Base-by-base conservation (phyloP, 2,329 filamentous ascomycete species). In the Ceratocystis variospora region DNA sequence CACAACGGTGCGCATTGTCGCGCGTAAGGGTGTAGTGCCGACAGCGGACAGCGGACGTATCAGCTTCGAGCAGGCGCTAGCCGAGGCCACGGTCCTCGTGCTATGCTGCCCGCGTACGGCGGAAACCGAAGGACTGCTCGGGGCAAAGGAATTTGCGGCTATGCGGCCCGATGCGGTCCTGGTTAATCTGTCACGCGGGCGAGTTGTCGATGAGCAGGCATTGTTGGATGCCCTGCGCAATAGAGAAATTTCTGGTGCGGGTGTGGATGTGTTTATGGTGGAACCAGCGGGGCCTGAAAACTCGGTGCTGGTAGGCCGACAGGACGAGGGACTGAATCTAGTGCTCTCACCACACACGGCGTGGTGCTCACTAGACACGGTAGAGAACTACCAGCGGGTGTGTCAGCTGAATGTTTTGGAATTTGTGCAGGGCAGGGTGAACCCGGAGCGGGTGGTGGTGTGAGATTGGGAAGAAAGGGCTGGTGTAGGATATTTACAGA, bases 21-120 rank as follows among this genome's bases (percentile, higher is more conserved):
- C 22, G 65, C 61, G 65, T 22, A 67, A 67, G 41, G 61, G 50
- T 6, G 61, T 46, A 7, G 17, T 25, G 15, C 15, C 50, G 4
- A 41, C 62, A 7, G 22, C 65, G 4, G 22, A 57, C 8, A 57
- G 53, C 6, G 61, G 61, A 22, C 65, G 65, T 12, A 44, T 59
- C 10, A 17, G 10, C 2, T 64, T 69, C 12, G 75, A 78, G 2
- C 81, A 83, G 25, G 76, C 93, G 15, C 78, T 94, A 15, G 81
- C 84, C 0, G 78, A 79, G 31, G 83, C 86, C 0, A 89, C 93
- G 74, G 92, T 93, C 72, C 73, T 94, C 68, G 92, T 89, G 0
- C 85, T 93, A 8, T 89, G 94, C 72, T 93, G 88, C 0, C 90
- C 90, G 0, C 78, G 94, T 66, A 82, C 92, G 67, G 88, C 88